A percentile compares a stretch with the other conserved stretches of the same genome.
phyloP scores from a whole-genome alignment of 495 filamentous ascomycete genomes.

The Articulospora tetracladia region DNA sequence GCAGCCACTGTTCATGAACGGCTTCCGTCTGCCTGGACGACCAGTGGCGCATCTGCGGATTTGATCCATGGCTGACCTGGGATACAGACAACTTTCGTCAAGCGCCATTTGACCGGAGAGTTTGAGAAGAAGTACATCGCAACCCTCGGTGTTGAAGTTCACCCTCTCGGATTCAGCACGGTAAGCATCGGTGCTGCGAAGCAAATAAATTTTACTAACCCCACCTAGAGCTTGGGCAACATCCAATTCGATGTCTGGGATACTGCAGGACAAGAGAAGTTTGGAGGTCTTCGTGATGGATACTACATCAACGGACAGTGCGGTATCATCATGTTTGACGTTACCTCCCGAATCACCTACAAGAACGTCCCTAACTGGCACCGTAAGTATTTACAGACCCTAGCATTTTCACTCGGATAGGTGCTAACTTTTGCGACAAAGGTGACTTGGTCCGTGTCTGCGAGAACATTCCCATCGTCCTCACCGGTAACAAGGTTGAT shows the following conservation, averaged over 20 bases:
- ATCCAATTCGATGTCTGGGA: slow-evolving; percentile 99
- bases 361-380: slow-evolving; percentile 99
- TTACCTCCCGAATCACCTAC: slow-evolving; percentile 99
- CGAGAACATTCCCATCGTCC: slow-evolving; percentile 99
- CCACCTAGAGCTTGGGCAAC: slow-evolving; percentile 76
- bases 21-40: background rate
- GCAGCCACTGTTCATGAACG: background rate
- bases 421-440: slow-evolving; percentile 34
- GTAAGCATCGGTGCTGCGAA: slow-evolving; percentile 47
- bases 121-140: slow-evolving; percentile 99
- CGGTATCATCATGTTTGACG: slow-evolving; percentile 99
- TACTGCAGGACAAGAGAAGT: slow-evolving; percentile 99
- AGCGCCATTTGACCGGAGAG: slow-evolving; percentile 98
- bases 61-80: slow-evolving; percentile 19
- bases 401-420: background rate
- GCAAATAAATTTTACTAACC: slow-evolving; percentile 34
- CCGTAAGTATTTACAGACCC: slow-evolving; percentile 60
- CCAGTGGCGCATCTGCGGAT: slow-evolving; percentile 12
- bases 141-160: slow-evolving; percentile 98
- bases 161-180: slow-evolving; percentile 89
- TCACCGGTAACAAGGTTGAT: slow-evolving; percentile 99
- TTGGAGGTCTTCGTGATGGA: slow-evolving; percentile 97
- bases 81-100: slow-evolving; percentile 96
- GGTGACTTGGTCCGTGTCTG: slow-evolving; percentile 99
- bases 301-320: slow-evolving; percentile 99